phyloP scores from a whole-genome alignment of 2,329 filamentous ascomycete species.

The Lizonia empirigonia region DNA sequence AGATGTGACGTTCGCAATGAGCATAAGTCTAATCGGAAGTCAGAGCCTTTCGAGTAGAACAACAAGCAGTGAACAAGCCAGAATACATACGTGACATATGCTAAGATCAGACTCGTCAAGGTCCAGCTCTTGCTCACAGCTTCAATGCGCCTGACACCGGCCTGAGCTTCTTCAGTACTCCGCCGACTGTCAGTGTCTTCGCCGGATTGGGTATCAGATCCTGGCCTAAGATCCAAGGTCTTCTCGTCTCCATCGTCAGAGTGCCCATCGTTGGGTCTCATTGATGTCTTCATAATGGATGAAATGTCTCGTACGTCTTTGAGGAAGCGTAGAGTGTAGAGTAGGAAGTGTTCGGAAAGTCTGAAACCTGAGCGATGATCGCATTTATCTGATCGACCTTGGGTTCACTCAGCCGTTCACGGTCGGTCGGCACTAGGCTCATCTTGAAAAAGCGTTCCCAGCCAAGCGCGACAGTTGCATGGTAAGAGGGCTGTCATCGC shows the following conservation, averaged over 20 bases:
- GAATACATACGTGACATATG: conserved; percentile 50
- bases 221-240: conserved; percentile 3
- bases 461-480: conserved; percentile 12
- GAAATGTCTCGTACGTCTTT: neutral
- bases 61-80: neutral
- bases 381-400: conserved; percentile 20
- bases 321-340: neutral
- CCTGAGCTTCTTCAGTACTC: conserved; percentile 42
- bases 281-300: conserved; percentile 17
- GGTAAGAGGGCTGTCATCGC: neutral
- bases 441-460: neutral
- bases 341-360: neutral
- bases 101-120: conserved; percentile 52
- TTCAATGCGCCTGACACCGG: conserved; percentile 57
- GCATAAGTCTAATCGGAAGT: conserved; percentile 43
- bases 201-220: conserved; percentile 6
- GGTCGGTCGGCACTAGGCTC: conserved; percentile 5
- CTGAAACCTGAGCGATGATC: conserved; percentile 7
- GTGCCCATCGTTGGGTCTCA: conserved; percentile 8
- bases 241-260: conserved; percentile 6
- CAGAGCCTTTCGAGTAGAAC: conserved; percentile 8
- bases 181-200: conserved; percentile 16
- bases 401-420: conserved; percentile 8
- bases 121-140: conserved; percentile 58
- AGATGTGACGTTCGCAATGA: conserved; percentile 70